Conservation (phyloP, 768 basidiomycete species). For the Panus rudis region DNA sequence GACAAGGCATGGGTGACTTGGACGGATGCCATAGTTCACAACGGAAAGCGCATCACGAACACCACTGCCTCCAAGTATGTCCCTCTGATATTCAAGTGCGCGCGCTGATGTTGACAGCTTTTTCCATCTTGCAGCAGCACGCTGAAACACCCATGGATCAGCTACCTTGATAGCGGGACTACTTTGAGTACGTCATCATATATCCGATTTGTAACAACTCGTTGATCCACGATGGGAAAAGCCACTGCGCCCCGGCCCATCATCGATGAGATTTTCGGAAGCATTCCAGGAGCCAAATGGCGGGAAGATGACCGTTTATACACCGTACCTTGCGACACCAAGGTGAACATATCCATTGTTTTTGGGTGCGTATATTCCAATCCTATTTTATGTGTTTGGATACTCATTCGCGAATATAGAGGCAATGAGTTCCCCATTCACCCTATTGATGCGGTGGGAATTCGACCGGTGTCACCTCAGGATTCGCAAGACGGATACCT, state of each 20-base stretch:
- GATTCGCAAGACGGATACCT: too few species aligned
- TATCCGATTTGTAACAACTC: too few species aligned
- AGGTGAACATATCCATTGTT: conserved; percentile 8
- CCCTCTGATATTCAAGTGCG: too few species aligned
- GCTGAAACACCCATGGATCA: too few species aligned
- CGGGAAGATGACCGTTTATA: background rate
- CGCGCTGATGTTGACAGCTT: too few species aligned
- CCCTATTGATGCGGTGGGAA: conserved; percentile 9
- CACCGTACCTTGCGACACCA: conserved; percentile 9
- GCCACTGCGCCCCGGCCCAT: conserved; percentile 5
- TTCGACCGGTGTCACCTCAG: background rate
- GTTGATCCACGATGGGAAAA: too few species aligned
- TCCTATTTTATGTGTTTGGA: background rate
- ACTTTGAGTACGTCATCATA: conserved; percentile 4
- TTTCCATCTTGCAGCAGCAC: too few species aligned
- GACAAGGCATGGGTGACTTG: background rate
- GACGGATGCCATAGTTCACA: conserved; percentile 1
- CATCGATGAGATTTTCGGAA: conserved; percentile 10
- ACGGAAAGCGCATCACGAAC: conserved; percentile 3
- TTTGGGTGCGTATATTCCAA: conserved; percentile 12
- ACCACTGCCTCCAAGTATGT: too few species aligned
- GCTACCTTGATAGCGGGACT: conserved; percentile 17
- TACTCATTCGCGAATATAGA: background rate
- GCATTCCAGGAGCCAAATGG: conserved; percentile 4
- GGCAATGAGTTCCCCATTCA: conserved; percentile 7